phyloP scores from a whole-genome alignment of 1,284 basidiomycete genomes.

The Inonotus hispidus region DNA sequence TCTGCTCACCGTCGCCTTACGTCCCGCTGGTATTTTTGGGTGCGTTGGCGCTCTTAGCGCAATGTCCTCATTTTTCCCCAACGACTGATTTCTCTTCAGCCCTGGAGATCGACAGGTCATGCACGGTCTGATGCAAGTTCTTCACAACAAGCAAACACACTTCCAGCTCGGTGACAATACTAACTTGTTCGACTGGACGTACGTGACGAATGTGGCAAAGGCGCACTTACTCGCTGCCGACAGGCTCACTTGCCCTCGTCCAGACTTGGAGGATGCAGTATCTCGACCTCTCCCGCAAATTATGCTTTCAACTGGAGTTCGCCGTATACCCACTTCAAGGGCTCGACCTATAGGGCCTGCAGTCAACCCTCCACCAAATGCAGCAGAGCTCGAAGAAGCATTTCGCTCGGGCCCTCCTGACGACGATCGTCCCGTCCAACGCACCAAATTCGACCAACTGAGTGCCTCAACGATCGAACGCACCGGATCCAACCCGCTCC shows the following conservation, averaged over 20 bases:
- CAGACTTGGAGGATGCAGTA: slow-evolving; percentile 37
- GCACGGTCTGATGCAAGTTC: slow-evolving; percentile 75
- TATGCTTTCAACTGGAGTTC: slow-evolving; percentile 53
- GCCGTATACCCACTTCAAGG: slow-evolving; percentile 69
- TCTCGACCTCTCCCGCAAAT: slow-evolving; percentile 61
- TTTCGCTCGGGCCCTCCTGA: slow-evolving; percentile 42
- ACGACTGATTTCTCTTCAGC: slow-evolving; percentile 33
- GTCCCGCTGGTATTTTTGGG: slow-evolving; percentile 98
- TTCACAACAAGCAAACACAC: slow-evolving; percentile 79
- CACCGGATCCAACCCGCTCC: slow-evolving; percentile 48
- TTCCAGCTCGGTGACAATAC: slow-evolving; percentile 93
- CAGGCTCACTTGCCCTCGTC: slow-evolving; percentile 52
- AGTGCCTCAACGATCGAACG: slow-evolving; percentile 49
- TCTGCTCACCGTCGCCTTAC: slow-evolving; percentile 83
- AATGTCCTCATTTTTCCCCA: slow-evolving; percentile 7
- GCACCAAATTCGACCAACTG: slow-evolving; percentile 73
- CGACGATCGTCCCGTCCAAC: slow-evolving; percentile 55
- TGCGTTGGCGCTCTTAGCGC: slow-evolving; percentile 29
- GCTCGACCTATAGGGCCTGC: slow-evolving; percentile 81
- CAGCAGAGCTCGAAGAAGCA: slow-evolving; percentile 50
- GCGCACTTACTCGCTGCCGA: slow-evolving; percentile 95
- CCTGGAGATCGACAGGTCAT: slow-evolving; percentile 91
- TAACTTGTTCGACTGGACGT: slow-evolving; percentile 97
- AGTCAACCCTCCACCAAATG: slow-evolving; percentile 53
- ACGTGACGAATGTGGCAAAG: slow-evolving; percentile 93